A percentile compares a stretch with the other conserved stretches of the same genome.
Conservation (phyloP, 805 yeast species). For the Yamadazyma phyllophila region DNA sequence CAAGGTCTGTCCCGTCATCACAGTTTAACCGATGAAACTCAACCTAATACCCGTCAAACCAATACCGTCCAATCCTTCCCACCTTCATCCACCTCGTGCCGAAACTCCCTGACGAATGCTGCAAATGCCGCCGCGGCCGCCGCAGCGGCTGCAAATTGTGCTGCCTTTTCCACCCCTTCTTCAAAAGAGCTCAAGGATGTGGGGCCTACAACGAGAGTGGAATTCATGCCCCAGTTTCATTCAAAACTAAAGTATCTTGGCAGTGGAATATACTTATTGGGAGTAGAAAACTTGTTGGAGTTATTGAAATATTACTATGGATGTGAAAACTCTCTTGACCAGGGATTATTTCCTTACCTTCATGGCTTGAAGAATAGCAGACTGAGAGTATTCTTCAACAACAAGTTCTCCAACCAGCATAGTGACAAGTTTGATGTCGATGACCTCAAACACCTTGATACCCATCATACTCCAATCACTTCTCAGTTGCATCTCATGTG, state of each 20-base stretch:
- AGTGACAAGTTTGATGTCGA: slow-evolving; percentile 10
- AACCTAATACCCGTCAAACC: too few species aligned
- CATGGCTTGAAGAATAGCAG: slow-evolving; percentile 28
- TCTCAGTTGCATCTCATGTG: slow-evolving; percentile 19
- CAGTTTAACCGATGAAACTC: too few species aligned
- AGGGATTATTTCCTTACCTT: slow-evolving; percentile 31
- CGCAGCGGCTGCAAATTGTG: background rate
- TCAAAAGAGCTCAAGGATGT: background rate
- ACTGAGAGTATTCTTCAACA: slow-evolving; percentile 29
- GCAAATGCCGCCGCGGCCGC: background rate
- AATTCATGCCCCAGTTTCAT: slow-evolving; percentile 3
- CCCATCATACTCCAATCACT: slow-evolving; percentile 5
- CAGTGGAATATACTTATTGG: slow-evolving; percentile 4
- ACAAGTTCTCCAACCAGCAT: slow-evolving; percentile 12
- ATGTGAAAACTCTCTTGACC: slow-evolving; percentile 7
- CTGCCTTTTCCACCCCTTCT: background rate
- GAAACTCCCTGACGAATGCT: background rate
- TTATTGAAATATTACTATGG: slow-evolving; percentile 19
- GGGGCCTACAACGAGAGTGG: background rate
- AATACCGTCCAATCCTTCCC: background rate
- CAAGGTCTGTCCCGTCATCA: too few species aligned
- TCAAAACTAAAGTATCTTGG: slow-evolving; percentile 4
- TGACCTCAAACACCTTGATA: slow-evolving; percentile 7
- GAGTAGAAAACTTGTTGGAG: slow-evolving; percentile 12
- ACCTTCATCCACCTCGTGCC: background rate